These are phyloP conservation scores for Penicillium sp. DNA, from an alignment of 2,329 filamentous ascomycete genomes.

Conservation along the genomic window DNA sequence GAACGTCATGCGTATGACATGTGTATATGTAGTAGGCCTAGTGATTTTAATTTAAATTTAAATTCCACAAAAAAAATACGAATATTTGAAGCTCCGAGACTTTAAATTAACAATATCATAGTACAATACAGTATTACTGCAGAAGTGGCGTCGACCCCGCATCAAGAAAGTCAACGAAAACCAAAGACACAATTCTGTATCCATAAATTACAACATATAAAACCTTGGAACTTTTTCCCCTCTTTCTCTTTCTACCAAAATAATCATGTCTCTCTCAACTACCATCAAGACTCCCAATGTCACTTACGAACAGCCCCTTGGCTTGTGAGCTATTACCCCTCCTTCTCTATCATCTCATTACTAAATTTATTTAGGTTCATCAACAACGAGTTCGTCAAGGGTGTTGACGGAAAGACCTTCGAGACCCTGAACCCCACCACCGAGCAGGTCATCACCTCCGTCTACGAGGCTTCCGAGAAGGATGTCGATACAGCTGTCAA, in stretches of 20 bases:
- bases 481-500: slow-evolving; percentile 71
- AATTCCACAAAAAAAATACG: too few relatives aligned
- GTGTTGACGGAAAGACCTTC: slow-evolving; percentile 83
- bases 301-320: slow-evolving; percentile 44
- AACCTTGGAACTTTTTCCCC: background rate
- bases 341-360: background rate
- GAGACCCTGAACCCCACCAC: slow-evolving; percentile 86
- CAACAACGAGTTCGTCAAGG: slow-evolving; percentile 62
- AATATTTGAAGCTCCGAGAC: too few relatives aligned
- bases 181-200: too few relatives aligned
- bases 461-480: slow-evolving; percentile 84
- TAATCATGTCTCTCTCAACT: slow-evolving; percentile 38
- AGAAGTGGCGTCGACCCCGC: too few relatives aligned
- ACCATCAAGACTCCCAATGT: slow-evolving; percentile 41
- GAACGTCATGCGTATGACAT: too few relatives aligned
- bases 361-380: slow-evolving; percentile 63
- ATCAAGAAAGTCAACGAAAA: too few relatives aligned
- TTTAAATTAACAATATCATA: too few relatives aligned
- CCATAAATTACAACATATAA: background rate
- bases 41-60: too few relatives aligned
- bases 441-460: slow-evolving; percentile 79
- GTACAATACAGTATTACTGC: too few relatives aligned
- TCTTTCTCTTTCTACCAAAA: slow-evolving; percentile 1
- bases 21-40: too few relatives aligned
- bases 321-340: slow-evolving; percentile 30